These are phyloP conservation scores for Rhazya stricta DNA, from an alignment of 257 asterid species.

Conservation along the genomic window DNA sequence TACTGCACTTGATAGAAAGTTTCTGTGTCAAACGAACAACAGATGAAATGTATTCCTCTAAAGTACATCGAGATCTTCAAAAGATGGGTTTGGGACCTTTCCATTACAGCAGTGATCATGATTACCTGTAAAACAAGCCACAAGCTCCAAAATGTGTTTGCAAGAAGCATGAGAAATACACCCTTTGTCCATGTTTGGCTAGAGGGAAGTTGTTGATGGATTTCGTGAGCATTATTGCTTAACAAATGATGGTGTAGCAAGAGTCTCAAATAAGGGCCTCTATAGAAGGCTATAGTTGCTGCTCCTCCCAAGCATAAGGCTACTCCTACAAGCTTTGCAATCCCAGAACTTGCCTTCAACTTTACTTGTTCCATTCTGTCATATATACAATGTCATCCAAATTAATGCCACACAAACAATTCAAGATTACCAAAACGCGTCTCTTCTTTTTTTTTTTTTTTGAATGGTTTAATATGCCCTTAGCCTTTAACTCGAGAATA, in stretches of 20 bases:
- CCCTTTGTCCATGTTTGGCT: slow-evolving; percentile 59
- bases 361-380: slow-evolving; percentile 68
- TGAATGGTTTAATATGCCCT: too few relatives aligned
- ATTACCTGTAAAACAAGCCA: slow-evolving; percentile 82
- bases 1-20: background rate
- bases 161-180: slow-evolving; percentile 60
- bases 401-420: background rate
- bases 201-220: slow-evolving; percentile 30
- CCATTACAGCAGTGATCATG: background rate
- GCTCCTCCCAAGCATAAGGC: slow-evolving; percentile 58
- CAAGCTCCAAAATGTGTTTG: slow-evolving; percentile 59
- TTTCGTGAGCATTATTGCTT: slow-evolving; percentile 29
- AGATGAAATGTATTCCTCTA: too few relatives aligned
- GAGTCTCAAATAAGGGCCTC: slow-evolving; percentile 56
- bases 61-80: too few relatives aligned
- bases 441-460: too few relatives aligned
- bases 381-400: background rate
- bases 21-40: background rate
- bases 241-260: slow-evolving; percentile 57
- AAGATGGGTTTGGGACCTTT: background rate
- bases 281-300: slow-evolving; percentile 61
- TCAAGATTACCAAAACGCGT: too few relatives aligned
- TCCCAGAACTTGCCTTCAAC: slow-evolving; percentile 43
- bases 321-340: slow-evolving; percentile 56
- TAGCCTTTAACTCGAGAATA: too few relatives aligned